These are phyloP conservation scores for Verticillium klebahnii DNA, from an alignment of 2,329 filamentous ascomycete genomes.

Conservation along the genomic window DNA sequence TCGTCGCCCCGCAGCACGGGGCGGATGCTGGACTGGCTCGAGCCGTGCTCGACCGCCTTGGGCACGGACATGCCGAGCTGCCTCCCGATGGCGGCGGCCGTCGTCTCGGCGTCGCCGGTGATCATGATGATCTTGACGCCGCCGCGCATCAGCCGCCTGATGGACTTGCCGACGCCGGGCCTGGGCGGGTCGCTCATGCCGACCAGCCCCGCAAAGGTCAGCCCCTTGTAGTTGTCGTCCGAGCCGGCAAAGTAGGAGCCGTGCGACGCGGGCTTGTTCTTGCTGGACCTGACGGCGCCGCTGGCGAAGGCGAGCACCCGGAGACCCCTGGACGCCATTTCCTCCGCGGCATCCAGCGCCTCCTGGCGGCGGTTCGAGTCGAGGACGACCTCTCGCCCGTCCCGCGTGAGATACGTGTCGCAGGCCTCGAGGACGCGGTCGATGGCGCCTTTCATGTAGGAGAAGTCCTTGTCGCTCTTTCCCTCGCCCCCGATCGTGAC, in stretches of 20 bases:
- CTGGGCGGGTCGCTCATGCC: conserved; percentile 97
- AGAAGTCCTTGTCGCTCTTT: conserved; percentile 64
- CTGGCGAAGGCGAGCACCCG: conserved; percentile 92
- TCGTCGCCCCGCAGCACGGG: conserved; percentile 84
- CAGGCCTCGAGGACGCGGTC: conserved; percentile 83
- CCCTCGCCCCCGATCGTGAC: conserved; percentile 69
- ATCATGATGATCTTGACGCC: conserved; percentile 99
- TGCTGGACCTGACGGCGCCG: conserved; percentile 54
- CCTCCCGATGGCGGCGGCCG: conserved; percentile 86
- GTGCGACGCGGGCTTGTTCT: neutral
- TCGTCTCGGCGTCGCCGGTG: conserved; percentile 92
- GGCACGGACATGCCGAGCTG: conserved; percentile 91
- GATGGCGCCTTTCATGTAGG: conserved; percentile 92
- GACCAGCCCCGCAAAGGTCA: conserved; percentile 87
- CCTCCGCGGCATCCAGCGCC: conserved; percentile 73
- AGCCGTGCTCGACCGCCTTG: conserved; percentile 43
- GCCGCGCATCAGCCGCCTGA: conserved; percentile 84
- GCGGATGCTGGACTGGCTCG: conserved; percentile 55
- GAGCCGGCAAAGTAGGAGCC: conserved; percentile 13
- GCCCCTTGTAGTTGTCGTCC: conserved; percentile 67
- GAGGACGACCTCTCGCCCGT: conserved; percentile 81
- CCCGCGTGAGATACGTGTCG: conserved; percentile 82
- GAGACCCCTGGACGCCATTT: conserved; percentile 84
- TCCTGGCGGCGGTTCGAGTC: conserved; percentile 72
- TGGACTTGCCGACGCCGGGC: conserved; percentile 83